These are phyloP conservation scores for Artemisia annua DNA, from an alignment of 129 eudicot genomes.

Conservation along the genomic window DNA sequence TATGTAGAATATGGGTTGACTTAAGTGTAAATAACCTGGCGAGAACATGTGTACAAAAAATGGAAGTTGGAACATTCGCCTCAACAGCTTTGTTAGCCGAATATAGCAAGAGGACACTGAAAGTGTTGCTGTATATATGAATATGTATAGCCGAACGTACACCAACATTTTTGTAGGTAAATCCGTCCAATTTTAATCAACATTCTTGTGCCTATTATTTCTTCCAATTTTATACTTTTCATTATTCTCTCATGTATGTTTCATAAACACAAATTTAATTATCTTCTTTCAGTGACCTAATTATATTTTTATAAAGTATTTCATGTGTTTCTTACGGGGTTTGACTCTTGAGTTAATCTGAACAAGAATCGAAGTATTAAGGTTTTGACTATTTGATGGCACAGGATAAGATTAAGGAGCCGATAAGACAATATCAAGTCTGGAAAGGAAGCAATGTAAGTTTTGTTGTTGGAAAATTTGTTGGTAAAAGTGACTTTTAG, in stretches of 20 bases:
- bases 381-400: conserved; percentile 34
- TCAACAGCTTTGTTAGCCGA: conserved; percentile 23
- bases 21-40: neutral
- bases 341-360: neutral
- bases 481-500: too few species aligned
- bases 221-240: neutral
- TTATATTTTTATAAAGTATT: neutral
- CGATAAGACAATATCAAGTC: conserved; percentile 65
- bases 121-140: conserved; percentile 6
- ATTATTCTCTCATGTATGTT: too few species aligned
- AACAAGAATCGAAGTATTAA: conserved; percentile 14
- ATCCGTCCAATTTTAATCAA: conserved; percentile 42
- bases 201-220: neutral
- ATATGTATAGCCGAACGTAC: neutral
- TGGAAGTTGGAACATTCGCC: conserved; percentile 43
- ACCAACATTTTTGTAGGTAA: conserved; percentile 32
- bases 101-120: conserved; percentile 13
- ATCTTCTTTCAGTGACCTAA: neutral
- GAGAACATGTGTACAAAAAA: conserved; percentile 16
- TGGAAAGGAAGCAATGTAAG: conserved; percentile 98
- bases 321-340: conserved; percentile 21
- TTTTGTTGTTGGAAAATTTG: neutral
- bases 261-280: too few species aligned
- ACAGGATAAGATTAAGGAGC: conserved; percentile 28
- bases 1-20: too few species aligned